Percentiles rank a stretch among this genome's conserved stretches.
Evolutionary conservation across 75 land plant species (phyloP).

Genomic region (Picea sitchensis): DNA sequence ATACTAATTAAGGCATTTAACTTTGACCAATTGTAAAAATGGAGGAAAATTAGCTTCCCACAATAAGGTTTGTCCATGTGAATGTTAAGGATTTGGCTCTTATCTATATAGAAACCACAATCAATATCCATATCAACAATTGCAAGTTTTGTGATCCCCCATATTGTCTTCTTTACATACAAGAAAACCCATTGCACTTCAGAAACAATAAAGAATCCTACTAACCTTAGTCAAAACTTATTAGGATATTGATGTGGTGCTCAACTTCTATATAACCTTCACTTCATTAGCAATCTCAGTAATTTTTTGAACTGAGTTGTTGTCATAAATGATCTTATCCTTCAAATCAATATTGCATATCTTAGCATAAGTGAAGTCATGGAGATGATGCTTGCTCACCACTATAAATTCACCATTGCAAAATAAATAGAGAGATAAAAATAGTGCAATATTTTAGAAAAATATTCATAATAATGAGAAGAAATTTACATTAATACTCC

Average conservation of each 20-base stretch:
- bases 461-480: background rate
- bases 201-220: background rate
- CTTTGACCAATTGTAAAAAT: slow-evolving; percentile 84
- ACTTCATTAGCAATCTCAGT: slow-evolving; percentile 59
- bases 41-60: slow-evolving; percentile 81
- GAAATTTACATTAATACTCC: slow-evolving; percentile 70
- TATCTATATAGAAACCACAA: slow-evolving; percentile 81
- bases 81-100: slow-evolving; percentile 87
- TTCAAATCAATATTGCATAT: slow-evolving; percentile 70
- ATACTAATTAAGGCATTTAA: slow-evolving; percentile 5
- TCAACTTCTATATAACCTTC: slow-evolving; percentile 68
- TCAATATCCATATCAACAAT: slow-evolving; percentile 90
- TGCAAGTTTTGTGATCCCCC: slow-evolving; percentile 85
- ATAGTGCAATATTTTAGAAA: background rate
- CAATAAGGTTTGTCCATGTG: slow-evolving; percentile 88
- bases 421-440: background rate
- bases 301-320: slow-evolving; percentile 73
- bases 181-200: background rate
- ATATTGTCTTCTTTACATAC: slow-evolving; percentile 60
- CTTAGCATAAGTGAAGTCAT: slow-evolving; percentile 86
- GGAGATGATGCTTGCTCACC: slow-evolving; percentile 89
- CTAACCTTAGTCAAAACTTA: background rate
- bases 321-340: slow-evolving; percentile 67
- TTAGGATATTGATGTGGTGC: background rate
- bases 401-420: slow-evolving; percentile 94